Conservation (phyloP, 2,329 filamentous ascomycete genomes). For the Neopestalotiopsis clavispora region DNA sequence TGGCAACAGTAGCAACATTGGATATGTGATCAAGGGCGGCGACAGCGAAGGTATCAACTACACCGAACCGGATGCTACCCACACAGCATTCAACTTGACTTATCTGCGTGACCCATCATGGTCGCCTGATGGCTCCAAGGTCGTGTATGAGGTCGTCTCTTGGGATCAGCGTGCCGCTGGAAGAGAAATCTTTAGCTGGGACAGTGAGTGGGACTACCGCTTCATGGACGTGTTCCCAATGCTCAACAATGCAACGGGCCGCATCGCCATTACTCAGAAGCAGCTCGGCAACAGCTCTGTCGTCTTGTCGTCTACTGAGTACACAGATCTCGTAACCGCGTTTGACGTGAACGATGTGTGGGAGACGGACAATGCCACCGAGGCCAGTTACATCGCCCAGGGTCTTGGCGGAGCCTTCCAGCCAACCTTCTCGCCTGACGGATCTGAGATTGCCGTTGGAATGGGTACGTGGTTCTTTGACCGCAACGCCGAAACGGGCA, state of each 20-base stretch:
- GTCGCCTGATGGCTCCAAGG: conserved; percentile 38
- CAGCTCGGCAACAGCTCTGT: conserved; percentile 45
- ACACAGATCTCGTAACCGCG: conserved; percentile 26
- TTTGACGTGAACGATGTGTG: conserved; percentile 23
- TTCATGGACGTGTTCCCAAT: conserved; percentile 48
- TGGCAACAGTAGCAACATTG: conserved; percentile 22
- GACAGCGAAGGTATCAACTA: conserved; percentile 34
- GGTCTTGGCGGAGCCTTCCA: conserved; percentile 41
- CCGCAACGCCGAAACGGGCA: conserved; percentile 29
- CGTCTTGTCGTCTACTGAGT: conserved; percentile 36
- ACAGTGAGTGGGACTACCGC: conserved; percentile 45
- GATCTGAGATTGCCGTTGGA: conserved; percentile 42
- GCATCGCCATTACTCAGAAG: conserved; percentile 40
- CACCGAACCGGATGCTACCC: conserved; percentile 25
- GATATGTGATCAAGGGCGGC: conserved; percentile 35
- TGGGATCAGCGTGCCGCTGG: conserved; percentile 39
- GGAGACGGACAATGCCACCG: conserved; percentile 37
- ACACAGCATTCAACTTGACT: conserved; percentile 19
- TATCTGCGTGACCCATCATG: conserved; percentile 30
- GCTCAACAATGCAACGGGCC: conserved; percentile 27
- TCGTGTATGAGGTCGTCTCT: conserved; percentile 30
- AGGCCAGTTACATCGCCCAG: conserved; percentile 28
- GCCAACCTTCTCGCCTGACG: conserved; percentile 43
- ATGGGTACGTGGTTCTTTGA: conserved; percentile 44
- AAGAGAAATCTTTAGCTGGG: conserved; percentile 43